These are phyloP conservation scores for Ogataea glucozyma DNA, from an alignment of 805 yeast genomes.

Conservation along the genomic window DNA sequence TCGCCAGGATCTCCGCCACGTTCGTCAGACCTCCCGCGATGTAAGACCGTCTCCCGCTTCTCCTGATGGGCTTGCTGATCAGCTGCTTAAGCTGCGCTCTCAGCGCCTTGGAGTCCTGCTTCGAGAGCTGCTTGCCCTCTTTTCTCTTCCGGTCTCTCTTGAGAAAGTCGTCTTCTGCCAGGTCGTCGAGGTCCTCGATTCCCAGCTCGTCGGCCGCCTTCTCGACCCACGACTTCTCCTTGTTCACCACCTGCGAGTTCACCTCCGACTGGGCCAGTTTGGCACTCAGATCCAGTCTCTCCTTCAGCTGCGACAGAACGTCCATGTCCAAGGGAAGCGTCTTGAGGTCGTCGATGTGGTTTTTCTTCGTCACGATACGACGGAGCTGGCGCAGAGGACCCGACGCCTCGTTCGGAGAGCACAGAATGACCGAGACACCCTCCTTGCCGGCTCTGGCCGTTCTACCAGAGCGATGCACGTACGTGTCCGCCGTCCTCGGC, in stretches of 20 bases:
- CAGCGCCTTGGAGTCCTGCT: slow-evolving; percentile 47
- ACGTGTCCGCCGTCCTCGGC: slow-evolving; percentile 91
- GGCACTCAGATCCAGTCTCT: slow-evolving; percentile 67
- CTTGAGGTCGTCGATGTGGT: slow-evolving; percentile 53
- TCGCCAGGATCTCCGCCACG: slow-evolving; percentile 72
- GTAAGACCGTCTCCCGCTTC: slow-evolving; percentile 67
- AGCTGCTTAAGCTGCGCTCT: slow-evolving; percentile 55
- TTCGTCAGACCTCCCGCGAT: slow-evolving; percentile 77
- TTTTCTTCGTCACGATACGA: slow-evolving; percentile 44
- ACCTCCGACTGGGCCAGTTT: slow-evolving; percentile 73
- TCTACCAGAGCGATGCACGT: slow-evolving; percentile 95
- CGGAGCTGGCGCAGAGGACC: slow-evolving; percentile 83
- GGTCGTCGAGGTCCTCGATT: slow-evolving; percentile 64
- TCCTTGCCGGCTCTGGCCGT: slow-evolving; percentile 95
- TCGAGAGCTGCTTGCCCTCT: slow-evolving; percentile 51
- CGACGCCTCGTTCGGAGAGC: slow-evolving; percentile 91
- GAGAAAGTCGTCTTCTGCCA: slow-evolving; percentile 70
- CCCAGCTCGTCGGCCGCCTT: slow-evolving; percentile 95
- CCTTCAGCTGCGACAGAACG: slow-evolving; percentile 66
- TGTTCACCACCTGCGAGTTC: slow-evolving; percentile 51
- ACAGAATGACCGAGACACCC: slow-evolving; percentile 93
- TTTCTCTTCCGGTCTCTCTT: slow-evolving; percentile 62
- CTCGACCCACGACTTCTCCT: slow-evolving; percentile 78
- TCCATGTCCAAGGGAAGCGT: slow-evolving; percentile 76
- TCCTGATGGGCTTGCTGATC: slow-evolving; percentile 56